Conservation (phyloP, 371 early-diverging fungal genomes). For the Mucor irregularis region DNA sequence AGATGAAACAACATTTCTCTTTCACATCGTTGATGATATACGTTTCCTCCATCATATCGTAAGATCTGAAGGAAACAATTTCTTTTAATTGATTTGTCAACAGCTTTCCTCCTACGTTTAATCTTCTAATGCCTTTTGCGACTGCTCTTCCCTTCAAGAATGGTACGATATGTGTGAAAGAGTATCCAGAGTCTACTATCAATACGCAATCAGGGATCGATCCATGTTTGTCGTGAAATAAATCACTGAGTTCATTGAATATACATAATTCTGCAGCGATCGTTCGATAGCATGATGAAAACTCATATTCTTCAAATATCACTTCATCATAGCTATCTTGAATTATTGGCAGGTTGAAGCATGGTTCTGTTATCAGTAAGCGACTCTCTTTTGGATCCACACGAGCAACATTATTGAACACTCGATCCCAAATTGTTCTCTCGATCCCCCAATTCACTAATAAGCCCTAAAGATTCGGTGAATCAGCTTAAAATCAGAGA, state of each 20-base stretch:
- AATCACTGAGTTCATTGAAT: slow-evolving; percentile 52
- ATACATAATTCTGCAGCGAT: slow-evolving; percentile 50
- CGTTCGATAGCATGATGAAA: slow-evolving; percentile 62
- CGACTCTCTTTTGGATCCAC: slow-evolving; percentile 64
- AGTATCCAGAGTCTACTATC: slow-evolving; percentile 83
- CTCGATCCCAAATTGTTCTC: slow-evolving; percentile 77
- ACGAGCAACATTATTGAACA: slow-evolving; percentile 63
- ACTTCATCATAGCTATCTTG: slow-evolving; percentile 79
- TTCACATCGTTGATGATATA: slow-evolving; percentile 81
- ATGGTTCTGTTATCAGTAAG: slow-evolving; percentile 79
- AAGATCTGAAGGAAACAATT: slow-evolving; percentile 80
- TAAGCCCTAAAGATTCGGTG: slow-evolving; percentile 53
- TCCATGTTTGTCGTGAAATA: slow-evolving; percentile 49
- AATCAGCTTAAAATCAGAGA: too few relatives aligned
- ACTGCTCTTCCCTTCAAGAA: slow-evolving; percentile 61
- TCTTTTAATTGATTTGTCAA: slow-evolving; percentile 90
- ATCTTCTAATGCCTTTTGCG: slow-evolving; percentile 57
- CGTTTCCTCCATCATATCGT: slow-evolving; percentile 94
- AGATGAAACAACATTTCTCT: slow-evolving; percentile 81
- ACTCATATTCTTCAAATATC: slow-evolving; percentile 84
- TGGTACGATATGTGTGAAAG: slow-evolving; percentile 82
- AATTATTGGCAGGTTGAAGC: slow-evolving; percentile 74
- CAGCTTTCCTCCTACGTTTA: slow-evolving; percentile 85
- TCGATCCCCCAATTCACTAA: slow-evolving; percentile 81
- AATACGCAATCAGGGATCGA: slow-evolving; percentile 63